Evolutionary conservation across 139 green algal species (phyloP).

Genomic region (Trebouxia sp.): DNA sequence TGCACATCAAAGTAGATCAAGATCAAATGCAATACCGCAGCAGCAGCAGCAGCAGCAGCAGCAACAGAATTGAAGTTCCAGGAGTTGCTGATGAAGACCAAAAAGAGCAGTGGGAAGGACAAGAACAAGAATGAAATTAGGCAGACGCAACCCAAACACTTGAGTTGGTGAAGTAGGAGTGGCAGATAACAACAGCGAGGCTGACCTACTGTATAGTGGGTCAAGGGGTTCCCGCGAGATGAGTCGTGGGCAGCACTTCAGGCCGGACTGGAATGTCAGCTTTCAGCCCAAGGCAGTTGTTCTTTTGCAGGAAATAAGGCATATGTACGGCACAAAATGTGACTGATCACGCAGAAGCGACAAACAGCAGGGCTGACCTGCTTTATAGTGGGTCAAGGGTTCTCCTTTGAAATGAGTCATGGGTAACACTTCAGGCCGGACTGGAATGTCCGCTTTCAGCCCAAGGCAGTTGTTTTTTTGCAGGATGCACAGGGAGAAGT

Average conservation of each 20-base stretch:
- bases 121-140: too few relatives aligned
- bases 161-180: too few relatives aligned
- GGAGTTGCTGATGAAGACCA: too few relatives aligned
- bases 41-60: too few relatives aligned
- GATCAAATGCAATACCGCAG: too few relatives aligned
- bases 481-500: constrained; percentile 93
- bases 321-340: too few relatives aligned
- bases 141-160: too few relatives aligned
- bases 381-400: constrained; percentile 34
- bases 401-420: constrained; percentile 77
- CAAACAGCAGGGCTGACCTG: neutral
- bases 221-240: constrained; percentile 68
- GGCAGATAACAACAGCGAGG: neutral
- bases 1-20: too few relatives aligned
- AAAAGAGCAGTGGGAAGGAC: too few relatives aligned
- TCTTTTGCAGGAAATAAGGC: constrained; percentile 93
- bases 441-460: constrained; percentile 57
- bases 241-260: constrained; percentile 75
- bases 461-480: constrained; percentile 95
- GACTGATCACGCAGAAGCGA: neutral
- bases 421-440: constrained; percentile 67
- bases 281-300: constrained; percentile 90
- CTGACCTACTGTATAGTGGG: constrained; percentile 27
- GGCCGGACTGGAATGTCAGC: constrained; percentile 55
- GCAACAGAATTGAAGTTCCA: too few relatives aligned